Evolutionary conservation across 2,329 filamentous ascomycete genomes (phyloP).

Genomic region (Fusarium armeniacum): DNA sequence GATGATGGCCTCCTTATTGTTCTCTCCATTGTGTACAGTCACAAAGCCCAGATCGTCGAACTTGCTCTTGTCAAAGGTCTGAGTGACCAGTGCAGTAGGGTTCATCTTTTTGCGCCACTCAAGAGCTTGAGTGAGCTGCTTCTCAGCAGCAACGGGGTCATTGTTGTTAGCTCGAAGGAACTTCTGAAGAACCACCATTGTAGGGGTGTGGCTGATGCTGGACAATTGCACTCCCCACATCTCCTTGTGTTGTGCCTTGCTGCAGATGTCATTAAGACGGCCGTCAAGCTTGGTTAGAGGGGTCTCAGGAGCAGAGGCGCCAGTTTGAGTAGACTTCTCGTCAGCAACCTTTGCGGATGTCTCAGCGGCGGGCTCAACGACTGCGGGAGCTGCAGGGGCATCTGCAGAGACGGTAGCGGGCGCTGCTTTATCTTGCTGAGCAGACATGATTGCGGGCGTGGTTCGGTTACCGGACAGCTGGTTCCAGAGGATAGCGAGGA

Average conservation of each 20-base stretch:
- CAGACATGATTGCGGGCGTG: slow-evolving; percentile 48
- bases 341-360: slow-evolving; percentile 20
- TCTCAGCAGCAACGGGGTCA: slow-evolving; percentile 78
- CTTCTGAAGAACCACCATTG: slow-evolving; percentile 89
- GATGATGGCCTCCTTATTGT: slow-evolving; percentile 73
- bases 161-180: slow-evolving; percentile 91
- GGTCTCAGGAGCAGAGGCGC: slow-evolving; percentile 46
- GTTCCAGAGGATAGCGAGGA: neutral
- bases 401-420: slow-evolving; percentile 31
- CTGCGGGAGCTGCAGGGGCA: slow-evolving; percentile 17
- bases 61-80: slow-evolving; percentile 75
- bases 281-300: slow-evolving; percentile 69
- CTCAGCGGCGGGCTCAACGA: slow-evolving; percentile 3
- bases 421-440: slow-evolving; percentile 49
- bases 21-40: slow-evolving; percentile 74
- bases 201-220: slow-evolving; percentile 73
- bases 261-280: slow-evolving; percentile 70
- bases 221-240: slow-evolving; percentile 87
- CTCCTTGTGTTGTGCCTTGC: slow-evolving; percentile 74
- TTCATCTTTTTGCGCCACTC: slow-evolving; percentile 85
- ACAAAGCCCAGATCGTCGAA: slow-evolving; percentile 87
- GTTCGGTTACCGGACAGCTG: neutral
- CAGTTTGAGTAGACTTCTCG: slow-evolving; percentile 19
- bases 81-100: slow-evolving; percentile 74
- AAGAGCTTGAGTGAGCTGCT: slow-evolving; percentile 83